A percentile compares a stretch with the other conserved stretches of the same genome.
phyloP scores from a whole-genome alignment of 352 stramenopile species.

The Globisporangium paroecandrum region DNA sequence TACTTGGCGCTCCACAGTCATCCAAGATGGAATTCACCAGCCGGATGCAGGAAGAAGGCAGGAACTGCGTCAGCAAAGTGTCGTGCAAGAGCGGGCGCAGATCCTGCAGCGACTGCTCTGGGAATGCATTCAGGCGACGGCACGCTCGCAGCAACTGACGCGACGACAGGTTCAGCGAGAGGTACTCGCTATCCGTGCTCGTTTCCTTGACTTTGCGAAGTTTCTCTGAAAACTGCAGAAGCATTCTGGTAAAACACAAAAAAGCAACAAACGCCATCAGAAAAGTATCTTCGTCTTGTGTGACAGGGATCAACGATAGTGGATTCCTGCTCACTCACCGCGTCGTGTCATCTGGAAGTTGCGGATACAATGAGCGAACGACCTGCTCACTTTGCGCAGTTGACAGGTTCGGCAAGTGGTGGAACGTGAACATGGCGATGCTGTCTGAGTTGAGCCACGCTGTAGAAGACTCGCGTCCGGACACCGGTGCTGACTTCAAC shows the following conservation, averaged over 20 bases:
- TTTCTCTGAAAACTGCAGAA: slow-evolving; percentile 59
- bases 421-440: slow-evolving; percentile 79
- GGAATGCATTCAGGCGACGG: slow-evolving; percentile 67
- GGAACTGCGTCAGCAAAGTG: slow-evolving; percentile 71
- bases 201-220: slow-evolving; percentile 36
- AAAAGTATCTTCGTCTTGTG: neutral
- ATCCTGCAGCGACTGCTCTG: slow-evolving; percentile 55
- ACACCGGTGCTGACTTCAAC: slow-evolving; percentile 25
- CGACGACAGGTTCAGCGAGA: slow-evolving; percentile 55
- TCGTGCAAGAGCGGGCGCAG: slow-evolving; percentile 67
- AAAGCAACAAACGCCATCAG: neutral
- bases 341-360: slow-evolving; percentile 48
- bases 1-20: slow-evolving; percentile 34
- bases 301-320: neutral
- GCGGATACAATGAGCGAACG: slow-evolving; percentile 45
- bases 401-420: slow-evolving; percentile 42
- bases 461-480: slow-evolving; percentile 41
- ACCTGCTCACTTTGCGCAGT: slow-evolving; percentile 45
- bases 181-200: slow-evolving; percentile 41
- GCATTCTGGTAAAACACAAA: slow-evolving; percentile 25
- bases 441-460: slow-evolving; percentile 76
- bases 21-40: slow-evolving; percentile 55
- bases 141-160: slow-evolving; percentile 66
- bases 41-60: slow-evolving; percentile 46
- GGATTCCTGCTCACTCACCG: slow-evolving; percentile 27